A percentile compares a stretch with the other conserved stretches of the same genome.
Evolutionary conservation across 805 yeast genomes (phyloP).

Genomic region (Yamadazyma phyllophila): DNA sequence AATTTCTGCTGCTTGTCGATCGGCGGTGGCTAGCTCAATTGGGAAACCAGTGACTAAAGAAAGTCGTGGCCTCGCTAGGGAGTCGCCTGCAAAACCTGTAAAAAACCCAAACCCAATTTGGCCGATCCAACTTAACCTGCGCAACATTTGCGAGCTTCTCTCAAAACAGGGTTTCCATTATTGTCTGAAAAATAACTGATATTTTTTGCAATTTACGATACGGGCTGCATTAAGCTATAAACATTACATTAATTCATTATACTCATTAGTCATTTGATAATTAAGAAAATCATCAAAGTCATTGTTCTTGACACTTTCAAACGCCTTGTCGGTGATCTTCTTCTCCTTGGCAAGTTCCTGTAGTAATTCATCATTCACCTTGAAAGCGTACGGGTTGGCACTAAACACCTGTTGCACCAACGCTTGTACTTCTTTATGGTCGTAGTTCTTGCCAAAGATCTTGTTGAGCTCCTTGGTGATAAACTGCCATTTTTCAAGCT

Average conservation of each 20-base stretch:
- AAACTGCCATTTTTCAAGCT: slow-evolving; percentile 65
- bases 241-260: slow-evolving; percentile 7
- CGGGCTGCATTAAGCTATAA: neutral
- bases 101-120: too few relatives aligned
- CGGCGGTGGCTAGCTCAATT: too few relatives aligned
- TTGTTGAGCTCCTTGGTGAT: slow-evolving; percentile 62
- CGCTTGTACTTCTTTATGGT: slow-evolving; percentile 55
- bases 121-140: too few relatives aligned
- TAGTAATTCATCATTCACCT: slow-evolving; percentile 48
- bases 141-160: neutral
- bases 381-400: slow-evolving; percentile 55
- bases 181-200: neutral
- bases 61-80: too few relatives aligned
- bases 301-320: slow-evolving; percentile 15
- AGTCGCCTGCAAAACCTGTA: too few relatives aligned
- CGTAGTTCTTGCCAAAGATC: slow-evolving; percentile 48
- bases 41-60: too few relatives aligned
- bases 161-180: neutral
- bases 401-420: slow-evolving; percentile 52
- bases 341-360: slow-evolving; percentile 38
- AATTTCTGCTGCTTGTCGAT: too few relatives aligned
- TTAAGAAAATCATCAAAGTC: slow-evolving; percentile 15
- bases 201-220: neutral
- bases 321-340: slow-evolving; percentile 32
- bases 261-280: slow-evolving; percentile 9